phyloP scores from a whole-genome alignment of 176 grass and related monocot genomes.

The Puccinellia tenuiflora region DNA sequence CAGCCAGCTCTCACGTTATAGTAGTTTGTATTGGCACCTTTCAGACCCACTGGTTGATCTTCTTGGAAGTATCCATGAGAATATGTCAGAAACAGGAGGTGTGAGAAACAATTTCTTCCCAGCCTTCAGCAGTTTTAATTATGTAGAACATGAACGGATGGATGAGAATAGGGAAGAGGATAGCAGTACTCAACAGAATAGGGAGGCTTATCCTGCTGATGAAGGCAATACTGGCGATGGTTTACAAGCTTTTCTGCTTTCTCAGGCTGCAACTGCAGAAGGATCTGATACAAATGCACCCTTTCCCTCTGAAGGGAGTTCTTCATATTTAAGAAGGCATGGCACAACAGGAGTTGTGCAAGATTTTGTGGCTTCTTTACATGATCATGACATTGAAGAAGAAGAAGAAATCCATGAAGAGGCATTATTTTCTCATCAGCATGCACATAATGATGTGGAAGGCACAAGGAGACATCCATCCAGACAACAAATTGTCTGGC shows the following conservation, averaged over 20 bases:
- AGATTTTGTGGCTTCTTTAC: constrained; percentile 42
- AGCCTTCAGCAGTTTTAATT: constrained; percentile 67
- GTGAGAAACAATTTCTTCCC: constrained; percentile 58
- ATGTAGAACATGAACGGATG: constrained; percentile 48
- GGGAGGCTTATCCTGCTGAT: constrained; percentile 13
- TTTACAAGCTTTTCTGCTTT: constrained; percentile 59
- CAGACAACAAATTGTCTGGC: constrained; percentile 52
- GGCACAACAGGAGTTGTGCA: constrained; percentile 30
- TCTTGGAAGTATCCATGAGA: constrained; percentile 82
- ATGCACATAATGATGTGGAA: constrained; percentile 51
- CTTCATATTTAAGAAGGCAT: constrained; percentile 49
- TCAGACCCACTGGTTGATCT: constrained; percentile 80
- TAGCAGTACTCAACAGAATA: constrained; percentile 45
- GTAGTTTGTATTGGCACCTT: constrained; percentile 54
- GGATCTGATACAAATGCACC: constrained; percentile 46
- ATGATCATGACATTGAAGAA: constrained; percentile 53
- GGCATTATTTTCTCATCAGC: constrained; percentile 44
- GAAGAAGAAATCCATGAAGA: constrained; percentile 46
- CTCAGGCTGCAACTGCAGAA: constrained; percentile 51
- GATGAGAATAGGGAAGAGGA: constrained; percentile 51
- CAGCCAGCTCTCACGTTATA: constrained; percentile 48
- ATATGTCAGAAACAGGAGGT: constrained; percentile 56
- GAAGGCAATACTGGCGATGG: constrained; percentile 40
- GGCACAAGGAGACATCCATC: constrained; percentile 33
- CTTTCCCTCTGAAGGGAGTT: constrained; percentile 38